These are phyloP conservation scores for Pichia nanzhaoensis DNA, from an alignment of 805 yeast genomes.

Conservation along the genomic window DNA sequence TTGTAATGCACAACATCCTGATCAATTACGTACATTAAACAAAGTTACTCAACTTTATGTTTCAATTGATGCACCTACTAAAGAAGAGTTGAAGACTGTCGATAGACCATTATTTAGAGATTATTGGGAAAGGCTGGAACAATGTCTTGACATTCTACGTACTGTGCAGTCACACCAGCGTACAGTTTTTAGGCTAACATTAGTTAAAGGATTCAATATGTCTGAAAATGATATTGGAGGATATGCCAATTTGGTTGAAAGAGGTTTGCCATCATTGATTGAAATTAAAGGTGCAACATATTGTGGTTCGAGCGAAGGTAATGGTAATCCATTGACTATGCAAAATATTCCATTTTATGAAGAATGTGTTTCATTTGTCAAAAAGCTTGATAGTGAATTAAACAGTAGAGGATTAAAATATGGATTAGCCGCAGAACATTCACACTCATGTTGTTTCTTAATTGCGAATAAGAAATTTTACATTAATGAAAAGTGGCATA, in stretches of 20 bases:
- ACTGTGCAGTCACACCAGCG: slow-evolving; percentile 75
- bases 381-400: slow-evolving; percentile 53
- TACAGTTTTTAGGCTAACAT: slow-evolving; percentile 83
- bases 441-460: slow-evolving; percentile 87
- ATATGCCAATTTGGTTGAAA: slow-evolving; percentile 79
- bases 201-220: slow-evolving; percentile 91
- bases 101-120: slow-evolving; percentile 87
- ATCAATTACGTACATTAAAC: slow-evolving; percentile 56
- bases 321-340: slow-evolving; percentile 89
- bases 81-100: slow-evolving; percentile 67
- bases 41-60: slow-evolving; percentile 89
- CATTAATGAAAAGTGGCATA: slow-evolving; percentile 70
- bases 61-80: slow-evolving; percentile 90
- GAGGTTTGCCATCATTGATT: slow-evolving; percentile 78
- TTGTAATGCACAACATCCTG: slow-evolving; percentile 96
- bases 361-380: slow-evolving; percentile 76
- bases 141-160: slow-evolving; percentile 72
- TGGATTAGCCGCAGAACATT: slow-evolving; percentile 90
- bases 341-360: slow-evolving; percentile 92
- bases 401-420: slow-evolving; percentile 61
- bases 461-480: slow-evolving; percentile 71
- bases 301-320: slow-evolving; percentile 81
- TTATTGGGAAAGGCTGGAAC: slow-evolving; percentile 83
- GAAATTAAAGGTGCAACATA: slow-evolving; percentile 94
- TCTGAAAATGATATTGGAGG: slow-evolving; percentile 64